phyloP scores from a whole-genome alignment of 352 stramenopile species.

The Paralagenidium karlingii region DNA sequence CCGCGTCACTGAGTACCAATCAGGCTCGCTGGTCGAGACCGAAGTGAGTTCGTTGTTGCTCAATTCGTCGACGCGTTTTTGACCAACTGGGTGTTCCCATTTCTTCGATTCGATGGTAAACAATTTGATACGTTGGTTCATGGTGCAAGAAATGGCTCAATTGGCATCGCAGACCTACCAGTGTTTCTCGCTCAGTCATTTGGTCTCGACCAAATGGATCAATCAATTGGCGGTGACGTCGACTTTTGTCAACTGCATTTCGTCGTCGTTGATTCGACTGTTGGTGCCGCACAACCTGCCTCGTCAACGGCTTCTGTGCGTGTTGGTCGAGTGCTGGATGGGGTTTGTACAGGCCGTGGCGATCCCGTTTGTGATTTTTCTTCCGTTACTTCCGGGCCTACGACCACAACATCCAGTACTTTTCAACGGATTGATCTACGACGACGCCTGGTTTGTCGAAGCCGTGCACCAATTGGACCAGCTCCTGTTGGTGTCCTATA shows the following conservation, averaged over 20 bases:
- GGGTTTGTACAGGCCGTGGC: constrained; percentile 11
- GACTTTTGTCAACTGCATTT: constrained; percentile 8
- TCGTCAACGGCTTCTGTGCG: no score
- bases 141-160: constrained; percentile 6
- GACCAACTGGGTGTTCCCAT: no score
- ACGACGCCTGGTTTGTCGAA: constrained; percentile 9
- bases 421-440: constrained; percentile 10
- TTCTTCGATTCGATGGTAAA: constrained; percentile 4
- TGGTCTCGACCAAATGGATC: no score
- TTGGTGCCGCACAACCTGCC: constrained; percentile 3
- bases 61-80: no score
- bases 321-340: constrained; percentile 5
- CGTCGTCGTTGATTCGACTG: constrained; percentile 1
- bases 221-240: constrained; percentile 7
- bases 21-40: no score
- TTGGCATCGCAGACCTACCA: constrained; percentile 13
- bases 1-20: no score
- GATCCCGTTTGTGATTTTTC: constrained; percentile 9
- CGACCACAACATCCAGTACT: no score
- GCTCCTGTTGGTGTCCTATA: no score
- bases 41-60: no score
- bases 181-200: constrained; percentile 7
- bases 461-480: no score
- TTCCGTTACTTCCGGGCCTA: constrained; percentile 5
- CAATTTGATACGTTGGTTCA: constrained; percentile 3